These are phyloP conservation scores for Clitopilus hobsonii DNA, from an alignment of 768 basidiomycete genomes.

Conservation along the genomic window DNA sequence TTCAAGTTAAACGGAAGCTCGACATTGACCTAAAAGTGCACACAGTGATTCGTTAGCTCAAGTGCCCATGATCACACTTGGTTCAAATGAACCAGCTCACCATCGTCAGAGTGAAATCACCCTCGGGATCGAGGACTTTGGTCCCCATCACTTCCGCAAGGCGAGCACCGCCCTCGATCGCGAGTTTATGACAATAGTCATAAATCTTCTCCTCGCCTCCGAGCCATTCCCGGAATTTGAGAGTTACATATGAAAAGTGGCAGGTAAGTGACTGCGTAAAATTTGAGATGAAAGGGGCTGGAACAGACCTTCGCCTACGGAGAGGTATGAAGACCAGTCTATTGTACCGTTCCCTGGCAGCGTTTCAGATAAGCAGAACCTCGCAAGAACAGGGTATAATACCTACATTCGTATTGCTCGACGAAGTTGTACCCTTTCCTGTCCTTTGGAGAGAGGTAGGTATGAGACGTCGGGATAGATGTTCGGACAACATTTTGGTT, in stretches of 20 bases:
- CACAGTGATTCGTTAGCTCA: too few relatives aligned
- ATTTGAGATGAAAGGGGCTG: background rate
- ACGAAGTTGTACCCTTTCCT: conserved; percentile 32
- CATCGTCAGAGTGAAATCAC: conserved; percentile 67
- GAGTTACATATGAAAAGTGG: conserved; percentile 31
- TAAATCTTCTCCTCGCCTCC: conserved; percentile 76
- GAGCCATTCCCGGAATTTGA: conserved; percentile 67
- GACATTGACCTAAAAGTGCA: conserved; percentile 2
- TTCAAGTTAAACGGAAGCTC: conserved; percentile 18
- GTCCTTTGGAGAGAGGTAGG: conserved; percentile 43
- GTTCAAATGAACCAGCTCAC: too few relatives aligned
- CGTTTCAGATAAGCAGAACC: background rate
- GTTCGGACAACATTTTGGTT: conserved; percentile 62
- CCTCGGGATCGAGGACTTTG: conserved; percentile 47
- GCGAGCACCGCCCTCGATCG: conserved; percentile 56
- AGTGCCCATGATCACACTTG: too few relatives aligned
- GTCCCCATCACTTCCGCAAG: conserved; percentile 63
- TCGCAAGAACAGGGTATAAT: too few relatives aligned
- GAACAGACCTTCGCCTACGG: conserved; percentile 45
- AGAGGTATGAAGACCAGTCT: conserved; percentile 50
- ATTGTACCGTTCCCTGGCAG: conserved; percentile 62
- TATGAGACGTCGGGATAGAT: conserved; percentile 51
- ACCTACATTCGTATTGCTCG: conserved; percentile 36
- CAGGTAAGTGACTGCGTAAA: background rate
- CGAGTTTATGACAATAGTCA: conserved; percentile 65